Base-by-base conservation (phyloP, 164 flowering plant species). In the Vitis cinerea region DNA sequence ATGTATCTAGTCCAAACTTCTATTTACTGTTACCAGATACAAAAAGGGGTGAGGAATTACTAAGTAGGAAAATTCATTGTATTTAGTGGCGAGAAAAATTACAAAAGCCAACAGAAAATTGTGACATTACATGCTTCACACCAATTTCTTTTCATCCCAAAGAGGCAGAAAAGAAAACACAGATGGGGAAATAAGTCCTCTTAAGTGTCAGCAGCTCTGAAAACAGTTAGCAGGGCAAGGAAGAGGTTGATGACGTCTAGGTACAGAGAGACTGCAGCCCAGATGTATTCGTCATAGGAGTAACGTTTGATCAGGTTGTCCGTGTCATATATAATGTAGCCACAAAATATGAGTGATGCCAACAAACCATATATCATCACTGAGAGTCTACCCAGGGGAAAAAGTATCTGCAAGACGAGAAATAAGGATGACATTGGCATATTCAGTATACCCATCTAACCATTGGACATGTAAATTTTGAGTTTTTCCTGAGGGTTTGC, bases 221-320 rank as follows among this genome's bases (percentile, higher is more conserved):
- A 86, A 50, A 93, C 4, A 15, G 87, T 80, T 0, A 93, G 77
- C 65, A 96, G 69, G 0, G 92, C 53, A 1, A 84, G 79, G 83
- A 96, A 96, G 68, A 92, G 97, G 75, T 94, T 94, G 66, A 96
- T 82, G 78, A 96, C 71, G 63, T 96, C 97, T 29, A 92, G 76
- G 78, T 93, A 96, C 59, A 93, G 78, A 3, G 86, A 54, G 9
- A 96, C 87, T 0, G 98, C 86, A 59, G 98, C 99, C 97, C 97
- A 92, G 3, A 93, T 87, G 77, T 92, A 93, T 16, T 96, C 96
- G 59, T 96, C 99, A 19, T 96, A 96, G 0, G 89, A 52, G 74
- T 81, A 83, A 4, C 99, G 87, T 81, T 92, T 93, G 78, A 96
- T 96, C 76, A 96, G 77, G 63, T 96, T 90, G 73, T 96, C 97